Percentiles rank a stretch among this genome's conserved stretches.
These are phyloP conservation scores for Metarhizium sp. DNA, from an alignment of 2,329 filamentous ascomycete genomes.

Conservation along the genomic window DNA sequence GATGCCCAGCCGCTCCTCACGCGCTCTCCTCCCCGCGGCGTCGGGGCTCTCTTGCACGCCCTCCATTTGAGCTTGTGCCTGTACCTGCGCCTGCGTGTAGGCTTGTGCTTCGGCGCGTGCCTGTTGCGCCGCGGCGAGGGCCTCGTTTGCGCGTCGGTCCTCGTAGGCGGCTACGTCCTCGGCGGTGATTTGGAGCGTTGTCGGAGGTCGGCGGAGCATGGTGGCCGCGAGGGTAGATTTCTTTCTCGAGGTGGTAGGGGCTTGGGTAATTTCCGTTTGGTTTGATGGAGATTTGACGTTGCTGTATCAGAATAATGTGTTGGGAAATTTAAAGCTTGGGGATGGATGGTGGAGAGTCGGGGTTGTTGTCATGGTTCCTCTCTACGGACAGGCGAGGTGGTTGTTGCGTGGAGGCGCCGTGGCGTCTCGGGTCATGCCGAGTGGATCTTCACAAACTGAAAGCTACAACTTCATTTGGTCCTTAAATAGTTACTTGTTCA, in stretches of 20 bases:
- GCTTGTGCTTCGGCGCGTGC: conserved; percentile 2
- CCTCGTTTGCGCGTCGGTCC: conserved; percentile 43
- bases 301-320: neutral
- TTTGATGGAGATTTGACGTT: neutral
- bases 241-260: too few relatives aligned
- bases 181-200: conserved; percentile 56
- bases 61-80: conserved; percentile 10
- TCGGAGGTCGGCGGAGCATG: conserved; percentile 61
- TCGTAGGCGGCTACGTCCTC: conserved; percentile 65
- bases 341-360: neutral
- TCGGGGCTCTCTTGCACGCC: conserved; percentile 6
- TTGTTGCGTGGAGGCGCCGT: neutral
- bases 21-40: conserved; percentile 13
- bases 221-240: conserved; percentile 5
- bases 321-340: neutral
- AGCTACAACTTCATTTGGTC: too few relatives aligned
- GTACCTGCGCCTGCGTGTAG: neutral
- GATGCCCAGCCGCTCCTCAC: conserved; percentile 31
- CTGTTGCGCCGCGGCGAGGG: conserved; percentile 21
- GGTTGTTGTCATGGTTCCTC: neutral
- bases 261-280: too few relatives aligned
- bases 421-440: neutral
- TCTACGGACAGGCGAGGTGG: neutral
- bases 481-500: too few relatives aligned
- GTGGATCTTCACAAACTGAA: neutral